phyloP scores from a whole-genome alignment of 2,329 filamentous ascomycete genomes.

The Exophiala sp. region DNA sequence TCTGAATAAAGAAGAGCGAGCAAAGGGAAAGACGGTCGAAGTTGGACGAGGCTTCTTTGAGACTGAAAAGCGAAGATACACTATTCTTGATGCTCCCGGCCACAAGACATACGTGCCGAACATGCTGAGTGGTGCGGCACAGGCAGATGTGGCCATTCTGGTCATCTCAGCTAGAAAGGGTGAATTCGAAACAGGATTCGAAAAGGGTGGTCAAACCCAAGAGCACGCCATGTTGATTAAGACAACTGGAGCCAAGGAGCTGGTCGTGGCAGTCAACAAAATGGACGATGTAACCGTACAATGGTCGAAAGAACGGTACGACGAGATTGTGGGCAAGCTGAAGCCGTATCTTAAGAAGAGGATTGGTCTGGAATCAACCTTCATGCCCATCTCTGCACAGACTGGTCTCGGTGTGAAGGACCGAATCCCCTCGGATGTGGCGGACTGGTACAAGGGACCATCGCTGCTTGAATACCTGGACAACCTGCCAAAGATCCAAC shows the following conservation, averaged over 20 bases:
- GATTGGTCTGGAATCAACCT: constrained; percentile 72
- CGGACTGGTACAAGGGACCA: constrained; percentile 80
- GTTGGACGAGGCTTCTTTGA: constrained; percentile 95
- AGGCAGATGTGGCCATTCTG: constrained; percentile 88
- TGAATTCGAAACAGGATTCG: constrained; percentile 98
- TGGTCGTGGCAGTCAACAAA: constrained; percentile 94
- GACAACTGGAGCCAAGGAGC: constrained; percentile 95
- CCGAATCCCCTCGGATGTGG: constrained; percentile 67
- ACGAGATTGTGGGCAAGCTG: constrained; percentile 88
- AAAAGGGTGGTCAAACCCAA: constrained; percentile 86
- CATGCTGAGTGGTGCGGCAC: constrained; percentile 94
- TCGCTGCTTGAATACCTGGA: constrained; percentile 95
- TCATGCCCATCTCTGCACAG: constrained; percentile 95
- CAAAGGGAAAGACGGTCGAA: constrained; percentile 97
- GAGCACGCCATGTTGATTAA: constrained; percentile 98
- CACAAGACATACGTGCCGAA: constrained; percentile 97
- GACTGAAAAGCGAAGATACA: constrained; percentile 92
- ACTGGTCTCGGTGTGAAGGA: constrained; percentile 81
- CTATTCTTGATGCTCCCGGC: constrained; percentile 90
- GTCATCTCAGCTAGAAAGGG: constrained; percentile 96
- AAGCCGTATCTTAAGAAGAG: constrained; percentile 68
- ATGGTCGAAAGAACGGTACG: constrained; percentile 88
- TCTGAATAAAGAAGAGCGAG: constrained; percentile 89
- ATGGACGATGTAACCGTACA: constrained; percentile 97
- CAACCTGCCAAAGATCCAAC: constrained; percentile 82